These are phyloP conservation scores for Clonostachys rosea DNA, from an alignment of 2,329 filamentous ascomycete species.

Conservation along the genomic window DNA sequence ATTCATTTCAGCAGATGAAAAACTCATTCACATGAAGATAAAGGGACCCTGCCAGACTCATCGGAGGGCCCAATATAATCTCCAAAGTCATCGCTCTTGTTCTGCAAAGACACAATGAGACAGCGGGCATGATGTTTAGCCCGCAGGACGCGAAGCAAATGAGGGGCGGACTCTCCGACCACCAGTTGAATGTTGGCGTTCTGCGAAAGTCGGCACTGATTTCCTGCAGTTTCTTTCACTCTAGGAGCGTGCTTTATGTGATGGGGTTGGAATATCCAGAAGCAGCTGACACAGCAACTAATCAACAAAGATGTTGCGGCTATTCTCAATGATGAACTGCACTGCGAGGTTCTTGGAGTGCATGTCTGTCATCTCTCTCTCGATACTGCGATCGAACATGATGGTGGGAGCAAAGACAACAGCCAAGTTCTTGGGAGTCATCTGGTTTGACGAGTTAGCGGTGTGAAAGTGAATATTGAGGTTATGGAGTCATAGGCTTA, in stretches of 20 bases:
- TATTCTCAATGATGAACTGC: slow-evolving; percentile 90
- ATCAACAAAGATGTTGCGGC: slow-evolving; percentile 71
- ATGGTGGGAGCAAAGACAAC: slow-evolving; percentile 98
- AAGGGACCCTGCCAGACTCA: too few relatives aligned
- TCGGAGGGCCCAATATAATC: too few relatives aligned
- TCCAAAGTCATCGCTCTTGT: too few relatives aligned
- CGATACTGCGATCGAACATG: slow-evolving; percentile 85
- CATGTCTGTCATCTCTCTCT: slow-evolving; percentile 95
- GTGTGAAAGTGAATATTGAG: not conserved
- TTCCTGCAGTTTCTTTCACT: too few relatives aligned
- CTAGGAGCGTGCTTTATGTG: too few relatives aligned
- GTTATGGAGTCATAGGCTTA: slow-evolving; percentile 28
- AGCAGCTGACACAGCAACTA: too few relatives aligned
- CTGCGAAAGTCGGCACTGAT: too few relatives aligned
- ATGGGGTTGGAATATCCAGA: too few relatives aligned
- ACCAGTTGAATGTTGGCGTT: not conserved
- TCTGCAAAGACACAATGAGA: not conserved
- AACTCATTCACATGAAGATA: too few relatives aligned
- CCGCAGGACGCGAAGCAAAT: not conserved
- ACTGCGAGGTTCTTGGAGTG: slow-evolving; percentile 88
- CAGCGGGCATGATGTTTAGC: not conserved
- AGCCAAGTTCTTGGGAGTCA: slow-evolving; percentile 93
- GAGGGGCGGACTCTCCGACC: not conserved
- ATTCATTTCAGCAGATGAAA: too few relatives aligned
- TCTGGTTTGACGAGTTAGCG: slow-evolving; percentile 38